Base-by-base conservation (phyloP, 1,284 basidiomycete genomes). In the Bjerkandera adusta region DNA sequence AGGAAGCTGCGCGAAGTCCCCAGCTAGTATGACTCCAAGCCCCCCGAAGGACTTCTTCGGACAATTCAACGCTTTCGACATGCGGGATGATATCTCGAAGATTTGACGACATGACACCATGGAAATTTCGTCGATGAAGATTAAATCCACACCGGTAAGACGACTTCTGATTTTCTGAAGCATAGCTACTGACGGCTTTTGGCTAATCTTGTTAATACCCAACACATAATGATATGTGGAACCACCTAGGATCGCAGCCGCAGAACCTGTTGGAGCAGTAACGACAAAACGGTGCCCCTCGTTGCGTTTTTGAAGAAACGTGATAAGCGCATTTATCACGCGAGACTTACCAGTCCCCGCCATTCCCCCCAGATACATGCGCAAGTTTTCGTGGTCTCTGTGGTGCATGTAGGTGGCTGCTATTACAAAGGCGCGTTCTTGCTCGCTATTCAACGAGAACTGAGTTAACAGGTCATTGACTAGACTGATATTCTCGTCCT, bases 301-400 rank as follows among this genome's bases (percentile, higher is more conserved):
- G n/a, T n/a, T n/a, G 26, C 54, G 40, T 15, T 15, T 1, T 8
- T 45, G 33, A 48, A 71, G 68, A 20, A 67, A 68, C n/a, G 3
- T 0, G 5, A 50, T 57, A 0, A 68, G 13, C 0, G 68, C 67
- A 16, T 67, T 62, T 0, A 75, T 51, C 0, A 75, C 72, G 42
- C 65, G 66, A 4, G 67, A 64, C 54, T 75, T 73, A 1, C 71
- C 69, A 13, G 69, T 69, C 6, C 70, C 65, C 3, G 51, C 66
- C 61, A 65, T 65, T 1, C 68, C 68, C 5, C 61, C 66, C 2
- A 71, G 22, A 47, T 69, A 64, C 65, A 71, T 68, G n/a, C n/a
- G n/a, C 32, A 54, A 49, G 68, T 45, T 16, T 57, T 62, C 1
- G 53, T 43, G 2, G 47, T 26, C 25, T 37, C 22, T 7, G n/a